Evolutionary conservation across 2,329 filamentous ascomycete species (phyloP), one percentile per base, ranked within the genome.

Genomic region (Pleomassaria siparia): DNA sequence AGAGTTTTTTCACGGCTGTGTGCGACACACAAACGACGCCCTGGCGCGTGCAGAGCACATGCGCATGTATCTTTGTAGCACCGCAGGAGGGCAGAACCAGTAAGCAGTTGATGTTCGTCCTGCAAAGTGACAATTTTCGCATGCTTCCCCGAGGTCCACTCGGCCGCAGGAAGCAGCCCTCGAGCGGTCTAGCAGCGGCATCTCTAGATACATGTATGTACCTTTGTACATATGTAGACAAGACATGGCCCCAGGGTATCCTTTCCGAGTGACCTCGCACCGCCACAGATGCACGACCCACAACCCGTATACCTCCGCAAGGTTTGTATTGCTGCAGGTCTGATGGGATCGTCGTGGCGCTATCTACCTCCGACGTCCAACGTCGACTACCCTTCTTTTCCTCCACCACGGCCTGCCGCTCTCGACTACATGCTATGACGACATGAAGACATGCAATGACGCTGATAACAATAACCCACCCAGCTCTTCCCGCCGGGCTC

Each of bases 401-500:
- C 35, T 22, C 18, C 18, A 35, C 32, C 16, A 24, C 35, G 18
- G 20, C 35, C n/a, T 37, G 35, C 35, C 18, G 3, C 7, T 18
- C 15, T 35, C 15, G 32, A 16, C 6, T 35, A 20, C 11, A 20
- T 22, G 21, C 9, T 18, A 15, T 8, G 35, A 45, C 52, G 57
- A 44, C 26, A 61, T 62, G 60, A 64, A 64, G 49, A 58, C 39
- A 40, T 54, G 51, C 55, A 54, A 50, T 37, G 20, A 37, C 15
- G 18, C 35, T 13, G 18, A 7, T 13, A 37, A 13, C 35, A 13
- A 22, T 20, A 3, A n/a, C 4, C 35, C 20, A 37, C 8, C 3
- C 18, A 22, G 11, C 18, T 11, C 9, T 8, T 7, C 3, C 4
- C 20, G 20, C 18, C 35, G 9, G 18, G 11, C 8, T 12, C 8